These are phyloP conservation scores for Ceratocystis harringtonii DNA, from an alignment of 2,329 filamentous ascomycete genomes.

Conservation along the genomic window DNA sequence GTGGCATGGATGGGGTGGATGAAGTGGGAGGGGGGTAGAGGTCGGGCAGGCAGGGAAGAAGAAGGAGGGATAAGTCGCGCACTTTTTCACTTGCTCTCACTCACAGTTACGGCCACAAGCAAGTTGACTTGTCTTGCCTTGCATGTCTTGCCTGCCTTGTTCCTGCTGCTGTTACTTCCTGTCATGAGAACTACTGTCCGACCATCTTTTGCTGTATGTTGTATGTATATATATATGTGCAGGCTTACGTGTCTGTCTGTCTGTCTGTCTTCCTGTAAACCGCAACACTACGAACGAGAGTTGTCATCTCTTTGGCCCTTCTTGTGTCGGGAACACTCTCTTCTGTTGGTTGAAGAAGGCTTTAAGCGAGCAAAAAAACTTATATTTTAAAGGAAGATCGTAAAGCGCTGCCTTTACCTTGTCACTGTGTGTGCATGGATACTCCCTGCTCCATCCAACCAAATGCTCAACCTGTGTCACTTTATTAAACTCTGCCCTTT, in stretches of 20 bases:
- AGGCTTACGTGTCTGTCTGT: too few species aligned
- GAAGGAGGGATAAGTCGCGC: not conserved
- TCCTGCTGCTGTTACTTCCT: not conserved
- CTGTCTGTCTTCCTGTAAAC: too few species aligned
- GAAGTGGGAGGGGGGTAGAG: not conserved
- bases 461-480: not conserved
- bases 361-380: too few species aligned
- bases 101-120: not conserved
- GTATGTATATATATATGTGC: too few species aligned
- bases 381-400: too few species aligned
- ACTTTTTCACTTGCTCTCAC: not conserved
- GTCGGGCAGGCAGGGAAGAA: not conserved
- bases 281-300: too few species aligned
- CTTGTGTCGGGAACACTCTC: too few species aligned
- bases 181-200: not conserved
- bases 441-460: not conserved
- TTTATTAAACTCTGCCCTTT: not conserved
- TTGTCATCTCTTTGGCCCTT: too few species aligned
- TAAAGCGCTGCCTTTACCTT: too few species aligned
- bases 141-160: not conserved
- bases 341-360: too few species aligned
- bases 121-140: not conserved
- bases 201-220: not conserved
- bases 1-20: not conserved
- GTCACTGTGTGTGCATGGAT: not conserved